Conservation (phyloP, 2,329 filamentous ascomycete species). For the Paecilomyces formosus region DNA sequence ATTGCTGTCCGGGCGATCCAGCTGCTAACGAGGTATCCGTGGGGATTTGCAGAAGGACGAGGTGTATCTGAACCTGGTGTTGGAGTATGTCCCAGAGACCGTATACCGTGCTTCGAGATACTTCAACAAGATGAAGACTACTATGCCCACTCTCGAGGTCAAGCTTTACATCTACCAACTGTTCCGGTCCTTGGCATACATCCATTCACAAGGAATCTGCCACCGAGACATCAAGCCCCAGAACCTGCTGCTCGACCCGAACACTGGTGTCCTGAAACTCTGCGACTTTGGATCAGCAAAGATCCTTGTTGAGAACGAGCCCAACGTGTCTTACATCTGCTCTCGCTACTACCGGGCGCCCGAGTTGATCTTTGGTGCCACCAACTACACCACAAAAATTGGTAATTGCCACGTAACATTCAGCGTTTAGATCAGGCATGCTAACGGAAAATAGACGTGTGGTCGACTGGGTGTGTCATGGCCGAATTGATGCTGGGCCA, state of each 20-base stretch:
- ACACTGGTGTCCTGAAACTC: conserved; percentile 85
- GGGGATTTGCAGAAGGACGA: conserved; percentile 71
- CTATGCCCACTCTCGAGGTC: conserved; percentile 97
- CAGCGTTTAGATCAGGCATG: not conserved
- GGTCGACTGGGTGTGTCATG: conserved; percentile 99
- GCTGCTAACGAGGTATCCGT: conserved; percentile 5
- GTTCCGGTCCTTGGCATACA: conserved; percentile 96
- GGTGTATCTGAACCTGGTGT: conserved; percentile 95
- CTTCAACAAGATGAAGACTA: conserved; percentile 99
- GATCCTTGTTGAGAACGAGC: conserved; percentile 96
- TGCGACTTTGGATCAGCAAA: conserved; percentile 99
- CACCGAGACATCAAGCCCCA: conserved; percentile 99
- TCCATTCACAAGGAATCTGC: conserved; percentile 98
- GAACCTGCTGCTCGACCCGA: conserved; percentile 88
- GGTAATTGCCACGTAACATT: conserved; percentile 53
- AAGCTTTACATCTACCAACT: conserved; percentile 99
- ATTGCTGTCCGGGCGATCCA: not conserved
- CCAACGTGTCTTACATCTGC: conserved; percentile 99
- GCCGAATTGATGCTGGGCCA: conserved; percentile 98
- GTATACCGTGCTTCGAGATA: conserved; percentile 97
- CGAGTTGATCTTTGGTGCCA: conserved; percentile 96
- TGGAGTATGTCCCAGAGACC: conserved; percentile 97
- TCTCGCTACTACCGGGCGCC: conserved; percentile 97
- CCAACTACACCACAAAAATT: conserved; percentile 99
- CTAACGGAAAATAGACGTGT: conserved; percentile 63